Percentiles rank a stretch among this genome's conserved stretches.
Evolutionary conservation across 2,329 filamentous ascomycete species (phyloP).

Genomic region (Epichloe elymi): DNA sequence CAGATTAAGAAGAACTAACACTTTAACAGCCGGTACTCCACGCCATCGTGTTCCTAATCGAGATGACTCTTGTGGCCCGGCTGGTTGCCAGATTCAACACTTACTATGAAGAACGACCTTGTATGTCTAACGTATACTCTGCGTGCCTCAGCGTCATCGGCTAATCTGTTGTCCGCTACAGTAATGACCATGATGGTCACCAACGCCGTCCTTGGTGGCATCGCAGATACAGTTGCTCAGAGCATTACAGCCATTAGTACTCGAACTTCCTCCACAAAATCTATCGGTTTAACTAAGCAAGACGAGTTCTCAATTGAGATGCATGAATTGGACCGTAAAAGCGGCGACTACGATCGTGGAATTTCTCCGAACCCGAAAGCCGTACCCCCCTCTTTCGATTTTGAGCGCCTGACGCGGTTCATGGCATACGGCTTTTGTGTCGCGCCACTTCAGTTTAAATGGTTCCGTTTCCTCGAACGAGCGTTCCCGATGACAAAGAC

Average conservation of each 20-base stretch:
- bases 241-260: conserved; percentile 73
- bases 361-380: conserved; percentile 48
- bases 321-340: conserved; percentile 72
- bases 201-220: conserved; percentile 87
- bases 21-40: conserved; percentile 67
- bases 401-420: conserved; percentile 85
- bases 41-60: conserved; percentile 68
- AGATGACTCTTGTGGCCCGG: conserved; percentile 76
- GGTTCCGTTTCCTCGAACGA: conserved; percentile 76
- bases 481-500: conserved; percentile 76
- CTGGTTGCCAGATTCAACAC: conserved; percentile 80
- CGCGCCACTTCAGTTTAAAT: conserved; percentile 89
- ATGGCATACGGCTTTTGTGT: conserved; percentile 97
- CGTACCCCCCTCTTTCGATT: conserved; percentile 79
- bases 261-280: conserved; percentile 46
- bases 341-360: conserved; percentile 51
- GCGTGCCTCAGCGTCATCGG: not conserved
- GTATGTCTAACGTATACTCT: conserved; percentile 32
- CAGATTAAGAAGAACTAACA: not conserved
- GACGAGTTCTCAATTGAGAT: conserved; percentile 78
- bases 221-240: conserved; percentile 94
- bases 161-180: conserved; percentile 19
- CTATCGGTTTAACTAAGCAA: conserved; percentile 44
- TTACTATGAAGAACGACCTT: conserved; percentile 82
- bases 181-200: conserved; percentile 98